phyloP scores from a whole-genome alignment of 208 protist species.

The Trichomonas tenax region DNA sequence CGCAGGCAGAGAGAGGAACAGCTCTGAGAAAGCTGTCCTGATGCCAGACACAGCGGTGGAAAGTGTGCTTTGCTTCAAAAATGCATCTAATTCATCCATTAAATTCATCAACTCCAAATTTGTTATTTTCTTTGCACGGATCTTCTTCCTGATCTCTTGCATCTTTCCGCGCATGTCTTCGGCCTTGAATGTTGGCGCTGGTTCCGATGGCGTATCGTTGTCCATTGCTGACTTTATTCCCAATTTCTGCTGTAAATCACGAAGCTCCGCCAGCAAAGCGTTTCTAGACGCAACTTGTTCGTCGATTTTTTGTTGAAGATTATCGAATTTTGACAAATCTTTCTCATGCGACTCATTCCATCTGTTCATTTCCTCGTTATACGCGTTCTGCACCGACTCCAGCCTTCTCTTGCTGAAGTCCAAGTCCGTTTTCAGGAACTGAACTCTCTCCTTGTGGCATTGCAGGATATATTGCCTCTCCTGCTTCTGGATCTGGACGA shows the following conservation, averaged over 20 bases:
- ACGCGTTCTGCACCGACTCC: not conserved
- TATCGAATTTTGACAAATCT: not conserved
- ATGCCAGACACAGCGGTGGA: not conserved
- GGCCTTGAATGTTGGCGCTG: not conserved
- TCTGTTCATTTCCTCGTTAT: not conserved
- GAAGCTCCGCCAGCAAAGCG: not conserved
- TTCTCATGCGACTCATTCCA: not conserved
- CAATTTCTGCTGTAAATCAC: not conserved
- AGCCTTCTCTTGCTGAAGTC: not conserved
- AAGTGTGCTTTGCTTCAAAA: not conserved
- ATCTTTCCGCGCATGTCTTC: not conserved
- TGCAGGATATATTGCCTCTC: not conserved
- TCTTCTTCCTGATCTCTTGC: not conserved
- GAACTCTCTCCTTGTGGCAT: not conserved
- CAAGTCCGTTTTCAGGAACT: not conserved
- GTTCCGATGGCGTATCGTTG: not conserved
- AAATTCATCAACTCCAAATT: not conserved
- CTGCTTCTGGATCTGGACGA: not conserved
- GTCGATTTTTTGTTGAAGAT: slow-evolving; percentile 8
- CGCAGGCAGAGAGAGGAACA: not conserved
- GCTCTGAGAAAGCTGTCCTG: not conserved
- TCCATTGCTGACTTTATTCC: not conserved
- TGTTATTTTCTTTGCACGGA: not conserved
- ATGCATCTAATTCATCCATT: not conserved
- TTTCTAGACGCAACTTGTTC: not conserved